Evolutionary conservation across 306 rosid species (phyloP).

Genomic region (Hylodesmum podocarpum): DNA sequence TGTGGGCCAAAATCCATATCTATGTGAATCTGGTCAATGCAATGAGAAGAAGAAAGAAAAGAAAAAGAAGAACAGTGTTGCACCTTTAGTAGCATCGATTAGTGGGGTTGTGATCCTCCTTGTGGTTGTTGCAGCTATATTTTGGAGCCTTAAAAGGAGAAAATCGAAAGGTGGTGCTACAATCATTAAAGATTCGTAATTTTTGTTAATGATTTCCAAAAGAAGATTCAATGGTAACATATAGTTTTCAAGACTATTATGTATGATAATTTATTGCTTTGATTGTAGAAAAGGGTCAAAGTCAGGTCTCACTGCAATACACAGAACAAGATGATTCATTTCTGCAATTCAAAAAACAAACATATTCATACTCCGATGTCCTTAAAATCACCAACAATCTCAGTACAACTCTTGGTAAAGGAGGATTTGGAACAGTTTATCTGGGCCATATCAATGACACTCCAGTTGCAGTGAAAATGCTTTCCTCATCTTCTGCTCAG

Average conservation of each 20-base stretch:
- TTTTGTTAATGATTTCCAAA: not conserved
- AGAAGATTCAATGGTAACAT: not conserved
- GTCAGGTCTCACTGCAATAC: not conserved
- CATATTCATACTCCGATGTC: conserved; percentile 38
- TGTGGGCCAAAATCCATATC: conserved; percentile 37
- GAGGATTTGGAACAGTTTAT: conserved; percentile 54
- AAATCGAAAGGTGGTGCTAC: conserved; percentile 17
- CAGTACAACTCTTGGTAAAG: conserved; percentile 36
- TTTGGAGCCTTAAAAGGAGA: conserved; percentile 21
- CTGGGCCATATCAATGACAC: conserved; percentile 34
- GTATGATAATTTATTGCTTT: not conserved
- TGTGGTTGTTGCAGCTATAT: not conserved
- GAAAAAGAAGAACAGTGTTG: not conserved
- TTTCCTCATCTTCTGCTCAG: conserved; percentile 40
- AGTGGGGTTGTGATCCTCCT: conserved; percentile 35
- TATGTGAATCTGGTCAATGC: conserved; percentile 31
- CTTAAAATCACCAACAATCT: conserved; percentile 46
- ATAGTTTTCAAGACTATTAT: not conserved
- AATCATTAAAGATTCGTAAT: not conserved
- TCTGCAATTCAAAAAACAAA: not conserved
- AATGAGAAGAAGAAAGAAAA: not conserved
- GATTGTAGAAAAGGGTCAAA: not conserved
- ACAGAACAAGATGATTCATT: not conserved
- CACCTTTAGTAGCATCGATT: conserved; percentile 40
- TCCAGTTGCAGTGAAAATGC: conserved; percentile 59